Conservation (phyloP, 2,329 filamentous ascomycete species). For the Erysiphe pisi region DNA sequence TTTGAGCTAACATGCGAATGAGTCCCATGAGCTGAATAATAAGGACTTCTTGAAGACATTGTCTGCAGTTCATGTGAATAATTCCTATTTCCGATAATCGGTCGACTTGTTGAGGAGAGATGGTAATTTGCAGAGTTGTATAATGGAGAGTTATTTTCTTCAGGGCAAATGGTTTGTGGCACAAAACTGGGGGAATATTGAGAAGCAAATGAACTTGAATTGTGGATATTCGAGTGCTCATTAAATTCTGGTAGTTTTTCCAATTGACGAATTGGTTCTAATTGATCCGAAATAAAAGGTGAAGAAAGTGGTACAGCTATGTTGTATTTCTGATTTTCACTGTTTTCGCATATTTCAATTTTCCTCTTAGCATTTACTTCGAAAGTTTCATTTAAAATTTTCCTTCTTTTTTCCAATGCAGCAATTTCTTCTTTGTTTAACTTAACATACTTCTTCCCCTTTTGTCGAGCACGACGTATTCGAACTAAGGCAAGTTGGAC, state of each 20-base stretch:
- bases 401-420: conserved; percentile 59
- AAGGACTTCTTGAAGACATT: too few relatives aligned
- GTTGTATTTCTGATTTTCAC: conserved; percentile 34
- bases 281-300: not conserved
- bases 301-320: conserved; percentile 34
- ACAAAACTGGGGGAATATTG: too few relatives aligned
- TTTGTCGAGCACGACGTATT: conserved; percentile 65
- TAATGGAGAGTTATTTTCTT: too few relatives aligned
- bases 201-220: too few relatives aligned
- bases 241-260: not conserved
- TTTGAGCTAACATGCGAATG: too few relatives aligned
- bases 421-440: conserved; percentile 70
- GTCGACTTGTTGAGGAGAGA: too few relatives aligned
- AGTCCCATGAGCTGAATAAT: too few relatives aligned
- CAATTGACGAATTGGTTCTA: not conserved
- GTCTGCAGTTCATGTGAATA: too few relatives aligned
- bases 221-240: too few relatives aligned
- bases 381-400: conserved; percentile 42
- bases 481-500: conserved; percentile 68
- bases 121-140: too few relatives aligned
- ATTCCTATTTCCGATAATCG: too few relatives aligned
- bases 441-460: conserved; percentile 67
- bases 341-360: conserved; percentile 33
- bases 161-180: too few relatives aligned
- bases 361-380: conserved; percentile 32